A percentile compares a stretch with the other conserved stretches of the same genome.
These are phyloP conservation scores for Syncephalis fuscata DNA, from an alignment of 371 early-diverging fungal genomes.

Conservation along the genomic window DNA sequence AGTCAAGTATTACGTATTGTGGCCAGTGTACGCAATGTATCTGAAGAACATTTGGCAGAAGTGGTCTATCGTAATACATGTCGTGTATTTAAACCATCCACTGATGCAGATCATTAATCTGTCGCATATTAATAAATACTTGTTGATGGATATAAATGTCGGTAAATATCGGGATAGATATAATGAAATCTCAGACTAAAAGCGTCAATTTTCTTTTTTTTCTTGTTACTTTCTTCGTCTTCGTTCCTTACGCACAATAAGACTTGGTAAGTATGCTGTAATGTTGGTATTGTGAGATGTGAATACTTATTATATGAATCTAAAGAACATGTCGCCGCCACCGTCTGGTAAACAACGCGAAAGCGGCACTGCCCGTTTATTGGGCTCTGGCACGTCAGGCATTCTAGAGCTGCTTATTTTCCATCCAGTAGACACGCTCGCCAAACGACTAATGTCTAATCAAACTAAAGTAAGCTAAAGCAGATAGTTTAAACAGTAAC, in stretches of 20 bases:
- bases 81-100: conserved; percentile 18
- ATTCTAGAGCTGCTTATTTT: conserved; percentile 86
- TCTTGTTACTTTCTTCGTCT: no score
- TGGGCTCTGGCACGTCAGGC: conserved; percentile 85
- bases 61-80: conserved; percentile 37
- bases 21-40: conserved; percentile 27
- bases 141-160: no score
- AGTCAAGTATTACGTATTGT: conserved; percentile 40
- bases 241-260: no score
- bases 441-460: conserved; percentile 95
- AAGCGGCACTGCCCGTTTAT: conserved; percentile 68
- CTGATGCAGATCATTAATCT: no score
- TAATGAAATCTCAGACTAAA: no score
- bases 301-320: background rate
- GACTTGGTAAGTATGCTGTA: no score
- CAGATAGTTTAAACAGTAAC: background rate
- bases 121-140: no score
- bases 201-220: no score
- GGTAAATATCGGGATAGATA: no score
- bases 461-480: conserved; percentile 41
- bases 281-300: no score
- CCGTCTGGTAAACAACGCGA: conserved; percentile 16
- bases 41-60: conserved; percentile 28
- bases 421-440: conserved; percentile 97
- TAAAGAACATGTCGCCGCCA: background rate